Conservation (phyloP, 2,329 filamentous ascomycete species). For the Hymenoscyphus infarciens region DNA sequence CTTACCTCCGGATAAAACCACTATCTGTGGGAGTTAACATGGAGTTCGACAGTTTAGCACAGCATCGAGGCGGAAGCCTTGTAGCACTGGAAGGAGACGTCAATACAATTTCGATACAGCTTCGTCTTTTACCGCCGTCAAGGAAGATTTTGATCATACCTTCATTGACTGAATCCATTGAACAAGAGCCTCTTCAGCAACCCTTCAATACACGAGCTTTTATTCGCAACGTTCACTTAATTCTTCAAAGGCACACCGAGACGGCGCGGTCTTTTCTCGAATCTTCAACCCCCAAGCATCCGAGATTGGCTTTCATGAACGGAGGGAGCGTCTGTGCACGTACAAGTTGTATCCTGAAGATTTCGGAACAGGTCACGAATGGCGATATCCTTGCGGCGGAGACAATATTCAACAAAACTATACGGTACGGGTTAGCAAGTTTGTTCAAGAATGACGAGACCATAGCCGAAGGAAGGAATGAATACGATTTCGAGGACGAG, state of each 20-base stretch:
- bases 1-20: not conserved
- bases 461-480: not conserved
- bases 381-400: slow-evolving; percentile 50
- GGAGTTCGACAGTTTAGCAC: slow-evolving; percentile 1
- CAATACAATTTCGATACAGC: slow-evolving; percentile 54
- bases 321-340: slow-evolving; percentile 56
- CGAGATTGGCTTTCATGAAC: slow-evolving; percentile 57
- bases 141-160: slow-evolving; percentile 57
- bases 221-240: slow-evolving; percentile 50
- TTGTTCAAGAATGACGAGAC: slow-evolving; percentile 28
- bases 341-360: slow-evolving; percentile 50
- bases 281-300: slow-evolving; percentile 44
- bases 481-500: slow-evolving; percentile 6
- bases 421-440: slow-evolving; percentile 47
- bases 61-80: slow-evolving; percentile 42
- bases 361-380: slow-evolving; percentile 49
- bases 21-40: slow-evolving; percentile 3
- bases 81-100: slow-evolving; percentile 58
- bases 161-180: slow-evolving; percentile 21
- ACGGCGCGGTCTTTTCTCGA: slow-evolving; percentile 50
- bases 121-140: slow-evolving; percentile 57
- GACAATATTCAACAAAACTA: slow-evolving; percentile 47
- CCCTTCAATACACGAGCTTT: slow-evolving; percentile 39
- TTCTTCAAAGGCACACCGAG: slow-evolving; percentile 45
- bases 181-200: slow-evolving; percentile 33